phyloP scores from a whole-genome alignment of 805 yeast species.

The Cyberlindnera japonica region DNA sequence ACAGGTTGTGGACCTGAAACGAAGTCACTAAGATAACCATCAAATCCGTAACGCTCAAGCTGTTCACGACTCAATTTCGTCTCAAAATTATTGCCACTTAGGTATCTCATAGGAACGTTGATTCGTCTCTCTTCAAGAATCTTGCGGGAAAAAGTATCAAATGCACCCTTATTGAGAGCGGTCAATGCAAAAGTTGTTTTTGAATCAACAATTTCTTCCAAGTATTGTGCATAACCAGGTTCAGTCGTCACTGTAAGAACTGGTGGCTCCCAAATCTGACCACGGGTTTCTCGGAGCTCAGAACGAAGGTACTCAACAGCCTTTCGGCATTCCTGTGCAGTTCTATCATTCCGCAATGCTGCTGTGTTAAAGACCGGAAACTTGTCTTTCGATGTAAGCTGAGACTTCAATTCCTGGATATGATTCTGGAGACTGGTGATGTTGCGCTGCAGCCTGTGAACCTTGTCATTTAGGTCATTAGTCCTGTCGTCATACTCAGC shows the following conservation, averaged over 20 bases:
- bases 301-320: conserved; percentile 43
- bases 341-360: conserved; percentile 1
- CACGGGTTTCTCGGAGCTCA: conserved; percentile 32
- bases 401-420: conserved; percentile 18
- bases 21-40: conserved; percentile 71
- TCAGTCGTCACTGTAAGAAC: conserved; percentile 56
- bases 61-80: conserved; percentile 32
- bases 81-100: conserved; percentile 20
- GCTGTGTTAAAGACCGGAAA: conserved; percentile 41
- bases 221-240: conserved; percentile 44
- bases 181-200: conserved; percentile 61
- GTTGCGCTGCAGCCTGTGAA: conserved; percentile 33
- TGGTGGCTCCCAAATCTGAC: conserved; percentile 69
- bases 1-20: conserved; percentile 72
- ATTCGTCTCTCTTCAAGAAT: conserved; percentile 35
- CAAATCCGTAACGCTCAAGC: conserved; percentile 60
- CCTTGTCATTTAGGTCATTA: conserved; percentile 39
- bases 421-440: conserved; percentile 29
- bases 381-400: conserved; percentile 46
- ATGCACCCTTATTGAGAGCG: conserved; percentile 50
- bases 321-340: conserved; percentile 27
- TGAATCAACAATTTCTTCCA: conserved; percentile 54
- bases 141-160: conserved; percentile 38
- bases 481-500: conserved; percentile 36
- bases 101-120: conserved; percentile 57